A percentile compares a stretch with the other conserved stretches of the same genome.
These are phyloP conservation scores for Heimioporus sp. DNA, from an alignment of 768 basidiomycete species.

Conservation along the genomic window DNA sequence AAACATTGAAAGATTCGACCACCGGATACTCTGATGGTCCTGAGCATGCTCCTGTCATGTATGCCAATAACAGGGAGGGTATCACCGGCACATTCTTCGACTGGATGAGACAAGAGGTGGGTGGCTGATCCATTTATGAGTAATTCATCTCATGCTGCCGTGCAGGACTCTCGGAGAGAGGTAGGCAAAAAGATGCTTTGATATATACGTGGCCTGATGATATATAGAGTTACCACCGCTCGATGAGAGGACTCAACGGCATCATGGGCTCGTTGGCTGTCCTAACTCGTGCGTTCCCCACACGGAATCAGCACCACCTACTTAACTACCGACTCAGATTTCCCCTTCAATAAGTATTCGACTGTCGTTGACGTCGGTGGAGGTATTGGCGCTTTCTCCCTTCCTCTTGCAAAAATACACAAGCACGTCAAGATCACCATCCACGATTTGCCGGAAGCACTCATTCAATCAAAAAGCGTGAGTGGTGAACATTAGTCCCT, in stretches of 20 bases:
- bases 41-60: slow-evolving; percentile 21
- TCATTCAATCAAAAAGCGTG: slow-evolving; percentile 21
- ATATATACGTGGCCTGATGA: neutral
- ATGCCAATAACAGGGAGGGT: slow-evolving; percentile 15
- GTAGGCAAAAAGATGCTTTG: slow-evolving; percentile 1
- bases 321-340: slow-evolving; percentile 18
- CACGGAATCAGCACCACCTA: neutral
- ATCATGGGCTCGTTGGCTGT: slow-evolving; percentile 27
- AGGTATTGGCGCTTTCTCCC: slow-evolving; percentile 30
- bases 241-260: slow-evolving; percentile 22
- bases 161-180: slow-evolving; percentile 19
- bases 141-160: neutral
- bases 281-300: slow-evolving; percentile 15
- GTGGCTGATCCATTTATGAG: neutral
- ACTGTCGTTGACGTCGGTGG: slow-evolving; percentile 36
- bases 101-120: slow-evolving; percentile 22
- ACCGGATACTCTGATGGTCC: slow-evolving; percentile 19
- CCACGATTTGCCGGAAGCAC: slow-evolving; percentile 29
- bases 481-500: neutral
- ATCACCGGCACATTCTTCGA: slow-evolving; percentile 24
- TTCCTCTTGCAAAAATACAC: slow-evolving; percentile 28
- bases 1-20: slow-evolving; percentile 25
- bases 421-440: slow-evolving; percentile 31
- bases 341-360: slow-evolving; percentile 30
- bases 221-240: slow-evolving; percentile 17